A percentile compares a stretch with the other conserved stretches of the same genome.
These are phyloP conservation scores for Penicillium dipodomyicola DNA, from an alignment of 495 filamentous ascomycete genomes.

Conservation along the genomic window DNA sequence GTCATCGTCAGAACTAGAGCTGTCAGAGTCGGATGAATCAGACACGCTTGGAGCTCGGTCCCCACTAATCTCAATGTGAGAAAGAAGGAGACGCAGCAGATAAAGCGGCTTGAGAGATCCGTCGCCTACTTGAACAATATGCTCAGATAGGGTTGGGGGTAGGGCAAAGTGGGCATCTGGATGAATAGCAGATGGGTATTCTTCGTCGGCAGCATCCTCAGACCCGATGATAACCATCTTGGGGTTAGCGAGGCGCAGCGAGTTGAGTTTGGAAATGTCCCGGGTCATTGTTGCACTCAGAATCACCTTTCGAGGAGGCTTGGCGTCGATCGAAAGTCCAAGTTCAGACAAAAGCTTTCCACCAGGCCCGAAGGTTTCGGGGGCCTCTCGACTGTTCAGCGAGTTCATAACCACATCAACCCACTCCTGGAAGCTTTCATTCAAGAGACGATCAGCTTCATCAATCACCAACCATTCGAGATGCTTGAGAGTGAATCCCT, in stretches of 20 bases:
- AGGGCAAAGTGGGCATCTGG: constrained; percentile 53
- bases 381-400: constrained; percentile 50
- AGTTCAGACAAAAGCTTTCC: constrained; percentile 40
- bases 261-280: constrained; percentile 76
- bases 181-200: constrained; percentile 22
- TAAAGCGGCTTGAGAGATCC: constrained; percentile 81
- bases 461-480: constrained; percentile 88
- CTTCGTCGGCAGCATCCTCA: constrained; percentile 42
- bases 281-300: constrained; percentile 92
- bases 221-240: constrained; percentile 68
- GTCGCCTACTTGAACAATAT: constrained; percentile 70
- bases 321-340: constrained; percentile 36
- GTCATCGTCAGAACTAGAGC: constrained; percentile 27
- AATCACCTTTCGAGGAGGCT: constrained; percentile 66
- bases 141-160: constrained; percentile 68
- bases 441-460: constrained; percentile 88
- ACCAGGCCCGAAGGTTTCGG: constrained; percentile 50
- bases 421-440: constrained; percentile 93
- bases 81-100: constrained; percentile 50
- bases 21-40: constrained; percentile 32
- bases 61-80: constrained; percentile 34
- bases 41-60: constrained; percentile 11
- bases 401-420: constrained; percentile 66
- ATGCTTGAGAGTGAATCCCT: constrained; percentile 70
- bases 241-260: constrained; percentile 69